phyloP scores from a whole-genome alignment of 2,329 filamentous ascomycete species.

The Ceratocystis eucalypticola region DNA sequence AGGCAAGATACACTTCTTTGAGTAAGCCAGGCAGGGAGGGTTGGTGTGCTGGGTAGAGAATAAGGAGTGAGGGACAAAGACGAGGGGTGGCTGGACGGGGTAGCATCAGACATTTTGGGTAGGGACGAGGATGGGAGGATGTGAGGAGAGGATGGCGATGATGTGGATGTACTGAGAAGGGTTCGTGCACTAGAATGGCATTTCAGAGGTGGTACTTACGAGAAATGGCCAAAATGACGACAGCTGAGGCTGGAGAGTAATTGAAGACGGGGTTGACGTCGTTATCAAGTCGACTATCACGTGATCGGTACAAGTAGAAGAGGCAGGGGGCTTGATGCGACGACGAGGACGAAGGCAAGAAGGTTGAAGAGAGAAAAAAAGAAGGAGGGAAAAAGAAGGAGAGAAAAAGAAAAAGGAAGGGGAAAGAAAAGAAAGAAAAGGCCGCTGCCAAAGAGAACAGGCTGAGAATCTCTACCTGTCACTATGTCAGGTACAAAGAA shows the following conservation, averaged over 20 bases:
- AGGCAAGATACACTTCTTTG: no score
- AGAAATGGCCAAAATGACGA: not conserved
- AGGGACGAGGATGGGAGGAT: not conserved
- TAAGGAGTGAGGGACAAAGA: not conserved
- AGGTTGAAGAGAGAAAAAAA: not conserved
- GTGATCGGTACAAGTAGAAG: not conserved
- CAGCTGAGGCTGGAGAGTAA: not conserved
- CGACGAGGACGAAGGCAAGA: not conserved
- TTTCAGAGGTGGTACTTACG: not conserved
- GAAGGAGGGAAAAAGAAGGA: not conserved
- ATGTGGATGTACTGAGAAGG: not conserved
- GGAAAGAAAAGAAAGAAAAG: not conserved
- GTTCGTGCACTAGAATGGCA: not conserved
- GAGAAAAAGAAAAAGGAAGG: not conserved
- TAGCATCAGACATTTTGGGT: slow-evolving; percentile 1
- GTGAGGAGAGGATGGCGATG: not conserved
- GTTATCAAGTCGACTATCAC: not conserved
- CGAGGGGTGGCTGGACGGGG: not conserved
- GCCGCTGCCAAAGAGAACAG: not conserved
- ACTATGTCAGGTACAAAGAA: not conserved
- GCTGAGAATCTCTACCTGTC: not conserved
- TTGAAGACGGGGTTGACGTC: not conserved
- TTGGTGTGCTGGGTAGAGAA: not conserved
- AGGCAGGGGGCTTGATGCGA: slow-evolving; percentile 20
- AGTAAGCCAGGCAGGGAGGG: not conserved